Evolutionary conservation across 305 asterid genomes (phyloP).

Genomic region (Withania somnifera): DNA sequence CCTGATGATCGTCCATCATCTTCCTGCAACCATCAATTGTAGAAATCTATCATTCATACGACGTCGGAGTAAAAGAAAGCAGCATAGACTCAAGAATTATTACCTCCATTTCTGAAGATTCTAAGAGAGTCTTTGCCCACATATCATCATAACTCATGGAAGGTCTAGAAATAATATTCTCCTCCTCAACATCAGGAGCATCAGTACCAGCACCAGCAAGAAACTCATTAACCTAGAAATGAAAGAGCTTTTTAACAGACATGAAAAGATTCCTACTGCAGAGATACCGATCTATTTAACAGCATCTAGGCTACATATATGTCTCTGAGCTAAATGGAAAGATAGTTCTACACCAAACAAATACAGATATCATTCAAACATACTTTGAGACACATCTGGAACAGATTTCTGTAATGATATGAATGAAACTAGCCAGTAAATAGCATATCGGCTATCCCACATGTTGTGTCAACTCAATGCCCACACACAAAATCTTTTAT

Average conservation of each 20-base stretch:
- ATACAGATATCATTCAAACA: neutral
- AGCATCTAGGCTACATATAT: neutral
- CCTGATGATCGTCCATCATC: constrained; percentile 91
- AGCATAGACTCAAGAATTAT: constrained; percentile 7
- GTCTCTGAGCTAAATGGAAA: neutral
- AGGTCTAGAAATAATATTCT: constrained; percentile 78
- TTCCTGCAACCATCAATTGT: constrained; percentile 40
- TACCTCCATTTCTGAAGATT: constrained; percentile 84
- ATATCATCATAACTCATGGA: constrained; percentile 96
- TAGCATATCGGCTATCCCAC: neutral
- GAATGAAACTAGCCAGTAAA: neutral
- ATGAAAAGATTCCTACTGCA: neutral
- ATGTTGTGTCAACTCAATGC: neutral
- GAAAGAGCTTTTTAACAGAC: neutral
- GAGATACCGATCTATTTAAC: neutral
- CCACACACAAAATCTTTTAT: neutral
- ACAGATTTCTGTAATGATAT: neutral
- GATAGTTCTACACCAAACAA: neutral
- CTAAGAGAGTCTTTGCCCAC: constrained; percentile 99
- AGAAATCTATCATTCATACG: neutral
- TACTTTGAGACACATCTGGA: neutral
- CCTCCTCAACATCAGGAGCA: constrained; percentile 99
- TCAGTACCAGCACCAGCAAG: constrained; percentile 99
- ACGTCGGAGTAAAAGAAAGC: neutral
- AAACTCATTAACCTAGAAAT: constrained; percentile 77